phyloP scores from a whole-genome alignment of 192 early-diverging fungal species.

The Spizellomyces punctatus region DNA sequence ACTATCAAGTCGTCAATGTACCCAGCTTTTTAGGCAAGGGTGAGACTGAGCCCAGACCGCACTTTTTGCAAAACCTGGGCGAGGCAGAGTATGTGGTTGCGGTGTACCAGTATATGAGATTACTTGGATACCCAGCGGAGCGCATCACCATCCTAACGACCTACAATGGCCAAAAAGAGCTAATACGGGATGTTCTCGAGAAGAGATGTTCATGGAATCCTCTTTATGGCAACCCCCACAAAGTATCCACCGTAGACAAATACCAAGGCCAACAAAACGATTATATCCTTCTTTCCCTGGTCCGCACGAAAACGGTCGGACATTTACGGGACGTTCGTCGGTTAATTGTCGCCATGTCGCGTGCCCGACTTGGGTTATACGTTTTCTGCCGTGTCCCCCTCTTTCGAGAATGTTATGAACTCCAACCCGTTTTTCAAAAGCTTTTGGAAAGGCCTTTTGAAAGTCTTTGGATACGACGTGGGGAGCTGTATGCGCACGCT shows the following conservation, averaged over 20 bases:
- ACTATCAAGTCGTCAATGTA: constrained; percentile 91
- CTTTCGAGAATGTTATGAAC: constrained; percentile 82
- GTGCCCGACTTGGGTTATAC: constrained; percentile 92
- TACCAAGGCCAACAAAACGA: constrained; percentile 95
- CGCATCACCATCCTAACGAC: constrained; percentile 93
- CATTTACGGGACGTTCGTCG: constrained; percentile 93
- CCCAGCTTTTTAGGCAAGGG: constrained; percentile 74
- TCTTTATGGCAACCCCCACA: constrained; percentile 76
- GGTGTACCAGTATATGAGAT: constrained; percentile 93
- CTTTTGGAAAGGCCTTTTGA: constrained; percentile 65
- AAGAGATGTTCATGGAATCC: constrained; percentile 86
- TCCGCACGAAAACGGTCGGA: constrained; percentile 78
- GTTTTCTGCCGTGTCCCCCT: constrained; percentile 78
- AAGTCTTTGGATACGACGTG: constrained; percentile 57
- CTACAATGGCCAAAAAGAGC: constrained; percentile 94
- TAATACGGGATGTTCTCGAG: constrained; percentile 88
- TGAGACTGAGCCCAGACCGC: constrained; percentile 82
- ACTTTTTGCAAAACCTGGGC: constrained; percentile 94
- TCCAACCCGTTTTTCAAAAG: constrained; percentile 67
- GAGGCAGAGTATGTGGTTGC: constrained; percentile 98
- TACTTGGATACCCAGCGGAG: constrained; percentile 89
- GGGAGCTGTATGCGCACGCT: constrained; percentile 39
- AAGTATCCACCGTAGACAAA: constrained; percentile 92
- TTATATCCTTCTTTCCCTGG: constrained; percentile 90
- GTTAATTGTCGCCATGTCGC: constrained; percentile 90